Conservation (phyloP, 345 rosid genomes). For the Cardamine occulta region DNA sequence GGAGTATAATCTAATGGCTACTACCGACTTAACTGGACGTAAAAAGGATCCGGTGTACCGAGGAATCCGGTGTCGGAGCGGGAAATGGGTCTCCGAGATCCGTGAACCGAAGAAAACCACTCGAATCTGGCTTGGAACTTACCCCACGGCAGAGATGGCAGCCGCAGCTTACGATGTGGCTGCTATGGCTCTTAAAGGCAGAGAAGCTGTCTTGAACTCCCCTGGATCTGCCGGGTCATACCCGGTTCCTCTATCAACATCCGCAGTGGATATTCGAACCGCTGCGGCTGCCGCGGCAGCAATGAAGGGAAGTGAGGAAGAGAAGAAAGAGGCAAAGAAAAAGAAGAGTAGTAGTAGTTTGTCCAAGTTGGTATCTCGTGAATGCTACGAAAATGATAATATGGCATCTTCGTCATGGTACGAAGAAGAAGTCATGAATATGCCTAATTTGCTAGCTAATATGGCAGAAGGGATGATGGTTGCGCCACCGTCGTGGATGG, state of each 20-base stretch:
- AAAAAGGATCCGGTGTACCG: conserved; percentile 57
- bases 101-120: conserved; percentile 88
- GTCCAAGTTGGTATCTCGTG: background rate
- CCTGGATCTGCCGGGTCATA: conserved; percentile 56
- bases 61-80: conserved; percentile 79
- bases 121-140: conserved; percentile 95
- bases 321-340: conserved; percentile 1
- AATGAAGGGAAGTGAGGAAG: conserved; percentile 36
- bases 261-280: conserved; percentile 64
- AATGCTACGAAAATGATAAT: background rate
- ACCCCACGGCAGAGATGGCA: conserved; percentile 81
- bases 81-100: conserved; percentile 93
- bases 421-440: conserved; percentile 74
- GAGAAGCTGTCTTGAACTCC: conserved; percentile 69
- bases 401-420: conserved; percentile 38
- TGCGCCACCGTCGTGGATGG: conserved; percentile 72
- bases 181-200: conserved; percentile 74
- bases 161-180: conserved; percentile 93
- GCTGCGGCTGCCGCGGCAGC: conserved; percentile 73
- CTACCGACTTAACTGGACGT: conserved; percentile 43
- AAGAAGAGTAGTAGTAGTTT: background rate
- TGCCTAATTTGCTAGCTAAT: conserved; percentile 82
- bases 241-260: conserved; percentile 63
- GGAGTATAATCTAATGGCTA: conserved; percentile 15
- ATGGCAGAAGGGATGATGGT: conserved; percentile 96